phyloP scores from a whole-genome alignment of 768 basidiomycete species.

The Phlebiopsis gigantea region DNA sequence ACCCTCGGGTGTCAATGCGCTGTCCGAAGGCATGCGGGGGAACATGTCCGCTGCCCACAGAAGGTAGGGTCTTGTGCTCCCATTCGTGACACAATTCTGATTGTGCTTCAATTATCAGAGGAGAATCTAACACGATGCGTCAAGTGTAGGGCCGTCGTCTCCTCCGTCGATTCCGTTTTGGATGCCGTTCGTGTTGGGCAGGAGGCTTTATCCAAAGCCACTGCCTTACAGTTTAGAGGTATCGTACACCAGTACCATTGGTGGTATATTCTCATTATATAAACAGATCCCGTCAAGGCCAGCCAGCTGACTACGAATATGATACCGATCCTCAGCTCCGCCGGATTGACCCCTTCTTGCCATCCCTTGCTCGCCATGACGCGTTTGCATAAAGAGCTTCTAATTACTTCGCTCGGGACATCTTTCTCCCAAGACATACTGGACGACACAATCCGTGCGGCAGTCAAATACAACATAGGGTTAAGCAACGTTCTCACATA shows the following conservation, averaged over 20 bases:
- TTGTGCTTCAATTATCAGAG: constrained; percentile 32
- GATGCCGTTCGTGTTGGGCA: constrained; percentile 67
- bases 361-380: constrained; percentile 76
- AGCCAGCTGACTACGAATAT: constrained; percentile 58
- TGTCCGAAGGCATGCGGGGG: constrained; percentile 73
- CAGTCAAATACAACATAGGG: constrained; percentile 50
- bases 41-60: constrained; percentile 50
- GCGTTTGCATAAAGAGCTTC: constrained; percentile 66
- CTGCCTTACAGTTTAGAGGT: constrained; percentile 56
- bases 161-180: constrained; percentile 45
- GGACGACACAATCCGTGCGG: constrained; percentile 58
- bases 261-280: neutral
- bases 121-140: constrained; percentile 42
- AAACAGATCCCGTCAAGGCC: constrained; percentile 52
- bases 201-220: constrained; percentile 73
- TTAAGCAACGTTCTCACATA: constrained; percentile 44
- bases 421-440: constrained; percentile 43
- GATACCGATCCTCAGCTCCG: constrained; percentile 56
- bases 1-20: constrained; percentile 62
- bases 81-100: neutral
- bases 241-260: constrained; percentile 7
- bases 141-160: constrained; percentile 47
- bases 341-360: constrained; percentile 54
- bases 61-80: constrained; percentile 41
- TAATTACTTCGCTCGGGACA: constrained; percentile 45